These are phyloP conservation scores for Tetracentron sinense DNA, from an alignment of 164 flowering plant species.

Conservation along the genomic window DNA sequence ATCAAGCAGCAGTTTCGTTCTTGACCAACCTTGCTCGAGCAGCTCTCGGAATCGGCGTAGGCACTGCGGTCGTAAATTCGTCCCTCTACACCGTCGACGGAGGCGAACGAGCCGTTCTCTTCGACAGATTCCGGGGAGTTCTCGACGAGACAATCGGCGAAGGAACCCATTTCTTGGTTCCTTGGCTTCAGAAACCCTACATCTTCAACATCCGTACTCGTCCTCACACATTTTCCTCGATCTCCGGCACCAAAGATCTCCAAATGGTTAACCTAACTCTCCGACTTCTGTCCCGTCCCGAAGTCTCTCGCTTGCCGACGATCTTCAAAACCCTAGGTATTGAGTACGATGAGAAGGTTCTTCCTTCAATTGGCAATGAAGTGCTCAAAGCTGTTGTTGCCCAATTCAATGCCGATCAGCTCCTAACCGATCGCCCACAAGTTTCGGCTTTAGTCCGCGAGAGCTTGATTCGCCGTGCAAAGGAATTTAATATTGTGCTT, in stretches of 20 bases:
- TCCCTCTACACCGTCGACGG: slow-evolving; percentile 12
- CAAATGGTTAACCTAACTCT: no score
- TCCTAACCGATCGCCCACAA: background rate
- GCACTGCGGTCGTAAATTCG: background rate
- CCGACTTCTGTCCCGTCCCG: no score
- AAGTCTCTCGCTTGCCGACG: no score
- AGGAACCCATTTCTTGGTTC: slow-evolving; percentile 5
- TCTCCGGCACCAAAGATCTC: slow-evolving; percentile 12
- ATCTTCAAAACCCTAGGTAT: background rate
- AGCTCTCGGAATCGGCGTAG: slow-evolving; percentile 4
- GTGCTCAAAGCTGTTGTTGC: background rate
- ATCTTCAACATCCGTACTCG: slow-evolving; percentile 7
- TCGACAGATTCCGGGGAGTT: slow-evolving; percentile 8
- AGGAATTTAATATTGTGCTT: slow-evolving; percentile 6
- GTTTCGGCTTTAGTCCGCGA: slow-evolving; percentile 5
- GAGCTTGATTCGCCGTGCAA: slow-evolving; percentile 1
- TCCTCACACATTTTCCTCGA: slow-evolving; percentile 5
- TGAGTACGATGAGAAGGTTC: slow-evolving; percentile 3
- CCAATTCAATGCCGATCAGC: background rate
- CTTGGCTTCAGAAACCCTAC: slow-evolving; percentile 4
- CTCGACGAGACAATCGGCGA: slow-evolving; percentile 8
- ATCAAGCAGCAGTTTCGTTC: slow-evolving; percentile 4
- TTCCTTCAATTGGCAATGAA: slow-evolving; percentile 4
- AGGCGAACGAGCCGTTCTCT: slow-evolving; percentile 10
- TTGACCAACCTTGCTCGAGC: slow-evolving; percentile 3